Conservation (phyloP, 2,329 filamentous ascomycete genomes). For the Lasiodiplodia theobromae region DNA sequence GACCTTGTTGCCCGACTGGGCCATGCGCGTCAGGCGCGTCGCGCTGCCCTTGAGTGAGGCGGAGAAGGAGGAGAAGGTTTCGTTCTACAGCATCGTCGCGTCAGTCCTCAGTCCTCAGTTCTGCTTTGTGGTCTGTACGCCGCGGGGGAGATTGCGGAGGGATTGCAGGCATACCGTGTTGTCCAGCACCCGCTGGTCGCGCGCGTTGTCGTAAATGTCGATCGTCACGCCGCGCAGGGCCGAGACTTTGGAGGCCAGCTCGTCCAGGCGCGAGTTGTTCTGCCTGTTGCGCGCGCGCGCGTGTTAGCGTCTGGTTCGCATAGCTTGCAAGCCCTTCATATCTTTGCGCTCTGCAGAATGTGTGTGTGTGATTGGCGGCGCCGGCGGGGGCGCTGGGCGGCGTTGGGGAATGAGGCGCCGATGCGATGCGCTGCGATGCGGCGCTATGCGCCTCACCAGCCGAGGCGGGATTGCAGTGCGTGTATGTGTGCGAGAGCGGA, state of each 20-base stretch:
- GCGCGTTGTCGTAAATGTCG: conserved; percentile 96
- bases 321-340: too few species aligned
- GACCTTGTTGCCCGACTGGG: conserved; percentile 85
- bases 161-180: too few species aligned
- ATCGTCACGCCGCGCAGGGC: conserved; percentile 92
- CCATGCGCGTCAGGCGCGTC: conserved; percentile 84
- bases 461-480: conserved; percentile 23
- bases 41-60: conserved; percentile 85
- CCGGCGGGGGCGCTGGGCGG: not conserved
- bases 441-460: not conserved
- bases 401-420: too few species aligned
- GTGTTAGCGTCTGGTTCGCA: conserved; percentile 21
- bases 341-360: too few species aligned
- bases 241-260: conserved; percentile 88
- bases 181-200: conserved; percentile 87
- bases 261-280: conserved; percentile 93
- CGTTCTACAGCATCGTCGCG: conserved; percentile 70
- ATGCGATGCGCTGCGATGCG: not conserved
- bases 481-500: not conserved
- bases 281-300: conserved; percentile 60
- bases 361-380: not conserved
- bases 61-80: conserved; percentile 89
- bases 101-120: not conserved
- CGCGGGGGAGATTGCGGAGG: too few species aligned
- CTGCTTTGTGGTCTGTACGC: too few species aligned